Percentiles rank a stretch among this genome's conserved stretches.
Evolutionary conservation across 2,329 filamentous ascomycete genomes (phyloP).

Genomic region (Aspergillus melleus): DNA sequence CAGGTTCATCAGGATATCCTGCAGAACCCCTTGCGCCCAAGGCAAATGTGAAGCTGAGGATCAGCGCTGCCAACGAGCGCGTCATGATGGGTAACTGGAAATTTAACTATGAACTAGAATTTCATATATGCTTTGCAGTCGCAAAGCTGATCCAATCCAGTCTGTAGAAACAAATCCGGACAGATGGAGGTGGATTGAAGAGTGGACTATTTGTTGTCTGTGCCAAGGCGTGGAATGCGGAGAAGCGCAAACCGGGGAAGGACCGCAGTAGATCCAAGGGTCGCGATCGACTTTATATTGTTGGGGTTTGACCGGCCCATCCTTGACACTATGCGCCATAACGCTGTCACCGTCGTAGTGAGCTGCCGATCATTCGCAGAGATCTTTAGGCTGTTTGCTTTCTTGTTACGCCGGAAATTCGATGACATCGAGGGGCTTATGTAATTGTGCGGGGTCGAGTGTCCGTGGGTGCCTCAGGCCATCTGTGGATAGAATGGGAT

Average conservation of each 20-base stretch:
- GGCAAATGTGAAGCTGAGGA: slow-evolving; percentile 15
- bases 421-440: background rate
- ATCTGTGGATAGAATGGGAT: too few relatives aligned
- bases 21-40: slow-evolving; percentile 10
- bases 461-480: background rate
- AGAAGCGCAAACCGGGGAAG: slow-evolving; percentile 8
- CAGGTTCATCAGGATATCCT: slow-evolving; percentile 25
- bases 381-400: too few relatives aligned
- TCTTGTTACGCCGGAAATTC: too few relatives aligned
- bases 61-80: slow-evolving; percentile 11
- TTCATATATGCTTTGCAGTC: background rate
- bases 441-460: background rate
- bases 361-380: background rate
- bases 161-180: background rate
- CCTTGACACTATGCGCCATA: too few relatives aligned
- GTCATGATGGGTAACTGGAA: slow-evolving; percentile 4
- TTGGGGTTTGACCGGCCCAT: background rate
- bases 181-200: background rate
- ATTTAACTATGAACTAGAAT: background rate
- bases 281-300: background rate
- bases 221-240: slow-evolving; percentile 13
- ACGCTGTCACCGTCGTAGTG: background rate
- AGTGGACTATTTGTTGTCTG: background rate
- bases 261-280: background rate
- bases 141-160: background rate